Conservation (phyloP, 352 stramenopile species). For the Aphanomyces cochlioides region DNA sequence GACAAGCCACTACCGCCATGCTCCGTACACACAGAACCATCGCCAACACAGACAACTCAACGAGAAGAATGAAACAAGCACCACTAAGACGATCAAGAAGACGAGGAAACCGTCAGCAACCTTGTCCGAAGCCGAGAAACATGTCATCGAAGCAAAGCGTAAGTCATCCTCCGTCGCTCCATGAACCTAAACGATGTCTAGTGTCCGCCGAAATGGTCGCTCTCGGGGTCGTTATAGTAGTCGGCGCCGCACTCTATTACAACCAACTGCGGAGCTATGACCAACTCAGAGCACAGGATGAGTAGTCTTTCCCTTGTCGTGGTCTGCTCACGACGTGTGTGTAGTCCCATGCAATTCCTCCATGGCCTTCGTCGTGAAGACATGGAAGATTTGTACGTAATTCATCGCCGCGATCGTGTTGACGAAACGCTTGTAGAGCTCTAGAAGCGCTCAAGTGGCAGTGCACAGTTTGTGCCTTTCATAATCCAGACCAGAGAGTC, state of each 20-base stretch:
- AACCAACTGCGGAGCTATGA: slow-evolving; percentile 4
- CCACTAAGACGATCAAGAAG: too few species aligned
- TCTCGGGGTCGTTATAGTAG: background rate
- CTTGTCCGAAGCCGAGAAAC: too few species aligned
- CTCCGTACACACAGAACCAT: too few species aligned
- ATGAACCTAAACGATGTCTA: background rate
- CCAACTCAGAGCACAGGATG: background rate
- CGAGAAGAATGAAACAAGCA: too few species aligned
- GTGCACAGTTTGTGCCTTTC: slow-evolving; percentile 5
- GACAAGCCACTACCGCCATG: too few species aligned
- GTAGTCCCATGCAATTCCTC: slow-evolving; percentile 5
- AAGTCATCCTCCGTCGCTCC: too few species aligned
- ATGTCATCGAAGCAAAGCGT: too few species aligned
- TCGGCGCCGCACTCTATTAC: background rate
- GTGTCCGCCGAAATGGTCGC: background rate
- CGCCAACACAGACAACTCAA: too few species aligned
- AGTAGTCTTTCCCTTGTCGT: background rate
- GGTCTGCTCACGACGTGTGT: background rate
- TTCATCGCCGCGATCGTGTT: background rate
- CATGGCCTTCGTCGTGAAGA: slow-evolving; percentile 18
- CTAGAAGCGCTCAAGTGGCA: slow-evolving; percentile 16
- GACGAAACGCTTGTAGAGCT: slow-evolving; percentile 1
- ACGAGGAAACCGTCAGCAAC: too few species aligned
- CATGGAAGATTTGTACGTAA: slow-evolving; percentile 16
- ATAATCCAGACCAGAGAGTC: background rate